These are phyloP conservation scores for Pythium vanterpoolii DNA, from an alignment of 352 stramenopile species.

Conservation along the genomic window DNA sequence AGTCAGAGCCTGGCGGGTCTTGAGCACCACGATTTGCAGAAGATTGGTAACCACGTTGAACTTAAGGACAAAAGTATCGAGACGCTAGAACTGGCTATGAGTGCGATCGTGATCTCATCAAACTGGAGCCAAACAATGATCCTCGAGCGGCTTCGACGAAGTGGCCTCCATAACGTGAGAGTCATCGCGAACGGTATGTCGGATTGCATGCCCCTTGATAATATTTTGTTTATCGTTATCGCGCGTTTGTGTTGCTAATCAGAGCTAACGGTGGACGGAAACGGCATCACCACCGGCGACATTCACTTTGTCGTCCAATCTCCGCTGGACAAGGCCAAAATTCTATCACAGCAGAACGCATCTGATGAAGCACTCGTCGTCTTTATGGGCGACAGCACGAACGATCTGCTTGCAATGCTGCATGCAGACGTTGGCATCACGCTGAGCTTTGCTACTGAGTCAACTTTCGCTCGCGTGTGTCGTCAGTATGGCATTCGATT, in stretches of 20 bases:
- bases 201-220: neutral
- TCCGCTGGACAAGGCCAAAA: conserved; percentile 46
- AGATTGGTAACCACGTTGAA: conserved; percentile 11
- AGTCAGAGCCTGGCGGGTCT: conserved; percentile 38
- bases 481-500: conserved; percentile 32
- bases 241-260: neutral
- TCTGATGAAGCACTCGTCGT: conserved; percentile 9
- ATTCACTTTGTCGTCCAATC: conserved; percentile 56
- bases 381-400: conserved; percentile 71
- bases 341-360: conserved; percentile 23
- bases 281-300: conserved; percentile 42
- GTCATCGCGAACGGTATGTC: conserved; percentile 59
- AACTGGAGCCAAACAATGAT: conserved; percentile 69
- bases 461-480: conserved; percentile 27
- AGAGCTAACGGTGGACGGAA: conserved; percentile 50
- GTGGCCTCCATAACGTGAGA: neutral
- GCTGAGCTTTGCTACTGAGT: conserved; percentile 21
- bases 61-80: conserved; percentile 34
- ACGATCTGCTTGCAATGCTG: conserved; percentile 60
- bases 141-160: conserved; percentile 20
- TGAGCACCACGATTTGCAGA: conserved; percentile 8
- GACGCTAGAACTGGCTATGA: conserved; percentile 21
- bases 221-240: neutral
- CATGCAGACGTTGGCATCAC: conserved; percentile 60
- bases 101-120: conserved; percentile 46